A percentile compares a stretch with the other conserved stretches of the same genome.
Conservation (phyloP, 2,329 filamentous ascomycete species). For the Pseudomassariella vexata region DNA sequence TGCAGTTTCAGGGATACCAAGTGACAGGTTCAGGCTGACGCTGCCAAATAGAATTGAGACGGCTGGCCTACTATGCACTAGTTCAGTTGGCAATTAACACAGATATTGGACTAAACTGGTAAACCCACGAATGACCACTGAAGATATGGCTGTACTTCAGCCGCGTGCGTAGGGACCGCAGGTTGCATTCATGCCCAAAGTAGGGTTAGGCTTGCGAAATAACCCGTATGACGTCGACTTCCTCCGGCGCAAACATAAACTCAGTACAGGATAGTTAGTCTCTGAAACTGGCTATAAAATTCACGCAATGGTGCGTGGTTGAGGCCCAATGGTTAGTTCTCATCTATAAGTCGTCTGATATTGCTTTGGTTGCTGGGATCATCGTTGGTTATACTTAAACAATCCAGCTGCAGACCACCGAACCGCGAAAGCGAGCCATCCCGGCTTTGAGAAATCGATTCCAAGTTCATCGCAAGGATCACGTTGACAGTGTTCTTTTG, state of each 20-base stretch:
- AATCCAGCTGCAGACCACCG: no score
- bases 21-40: no score
- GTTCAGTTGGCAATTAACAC: not conserved
- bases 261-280: not conserved
- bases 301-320: not conserved
- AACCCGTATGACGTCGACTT: not conserved
- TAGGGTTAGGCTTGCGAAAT: not conserved
- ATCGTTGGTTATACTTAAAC: no score
- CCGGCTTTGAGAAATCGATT: no score
- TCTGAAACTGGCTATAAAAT: slow-evolving; percentile 1
- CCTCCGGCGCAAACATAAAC: not conserved
- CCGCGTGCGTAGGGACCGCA: not conserved
- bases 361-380: slow-evolving; percentile 5
- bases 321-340: not conserved
- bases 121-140: slow-evolving; percentile 5
- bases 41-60: no score
- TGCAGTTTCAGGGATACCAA: no score
- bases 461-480: no score
- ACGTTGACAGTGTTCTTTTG: no score
- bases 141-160: not conserved
- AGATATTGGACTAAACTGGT: not conserved
- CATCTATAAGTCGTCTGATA: slow-evolving; percentile 2
- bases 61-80: no score
- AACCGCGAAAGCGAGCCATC: no score
- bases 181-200: not conserved